These are phyloP conservation scores for Neurospora sp. DNA, from an alignment of 495 filamentous ascomycete species.

Conservation along the genomic window DNA sequence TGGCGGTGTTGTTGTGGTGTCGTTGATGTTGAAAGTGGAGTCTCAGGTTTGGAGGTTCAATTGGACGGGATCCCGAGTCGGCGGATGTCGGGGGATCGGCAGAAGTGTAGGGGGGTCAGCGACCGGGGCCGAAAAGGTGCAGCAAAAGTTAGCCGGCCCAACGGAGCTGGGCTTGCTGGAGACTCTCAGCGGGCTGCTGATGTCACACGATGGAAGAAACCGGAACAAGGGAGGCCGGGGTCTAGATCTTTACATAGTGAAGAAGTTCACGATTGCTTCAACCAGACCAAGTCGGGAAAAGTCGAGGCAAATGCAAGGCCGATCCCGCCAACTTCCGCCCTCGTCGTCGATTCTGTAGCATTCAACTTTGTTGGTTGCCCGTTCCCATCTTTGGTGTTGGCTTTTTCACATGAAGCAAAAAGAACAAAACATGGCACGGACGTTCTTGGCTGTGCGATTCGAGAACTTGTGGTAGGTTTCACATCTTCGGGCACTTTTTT, in stretches of 20 bases:
- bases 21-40: background rate
- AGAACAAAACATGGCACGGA: background rate
- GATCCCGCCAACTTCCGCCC: constrained; percentile 8
- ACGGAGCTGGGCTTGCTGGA: constrained; percentile 5
- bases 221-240: constrained; percentile 6
- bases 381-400: background rate
- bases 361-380: background rate
- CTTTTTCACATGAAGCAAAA: background rate
- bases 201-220: constrained; percentile 15
- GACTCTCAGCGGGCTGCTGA: constrained; percentile 1
- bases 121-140: constrained; percentile 1
- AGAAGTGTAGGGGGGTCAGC: constrained; percentile 5
- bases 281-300: background rate
- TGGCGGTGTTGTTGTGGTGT: background rate
- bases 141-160: constrained; percentile 5
- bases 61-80: constrained; percentile 9
- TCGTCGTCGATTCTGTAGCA: background rate
- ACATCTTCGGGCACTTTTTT: background rate
- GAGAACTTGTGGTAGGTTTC: background rate
- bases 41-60: background rate
- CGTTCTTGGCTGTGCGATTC: background rate
- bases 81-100: constrained; percentile 19
- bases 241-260: background rate
- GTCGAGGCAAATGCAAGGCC: constrained; percentile 4
- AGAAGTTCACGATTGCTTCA: background rate